These are phyloP conservation scores for Chloromonas sp. DNA, from an alignment of 163 green algal genomes.

Conservation along the genomic window DNA sequence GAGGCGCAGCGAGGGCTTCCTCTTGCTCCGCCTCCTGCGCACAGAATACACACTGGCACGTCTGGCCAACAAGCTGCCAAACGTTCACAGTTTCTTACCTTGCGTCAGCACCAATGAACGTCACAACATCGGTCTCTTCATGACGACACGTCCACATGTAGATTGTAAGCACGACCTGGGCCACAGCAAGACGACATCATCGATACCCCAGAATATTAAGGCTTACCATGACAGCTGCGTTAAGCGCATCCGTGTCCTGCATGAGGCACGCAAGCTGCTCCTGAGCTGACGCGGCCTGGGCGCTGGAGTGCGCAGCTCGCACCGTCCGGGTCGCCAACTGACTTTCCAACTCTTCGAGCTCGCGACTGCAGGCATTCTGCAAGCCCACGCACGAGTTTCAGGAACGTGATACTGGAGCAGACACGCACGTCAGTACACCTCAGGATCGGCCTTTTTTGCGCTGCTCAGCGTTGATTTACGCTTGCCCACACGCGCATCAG, in stretches of 20 bases:
- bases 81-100: no score
- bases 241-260: background rate
- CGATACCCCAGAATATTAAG: background rate
- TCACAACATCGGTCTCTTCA: background rate
- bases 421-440: background rate
- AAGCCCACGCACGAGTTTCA: background rate
- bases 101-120: background rate
- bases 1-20: no score
- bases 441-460: no score
- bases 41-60: no score
- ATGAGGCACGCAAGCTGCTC: background rate
- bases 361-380: background rate
- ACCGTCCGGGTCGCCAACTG: background rate
- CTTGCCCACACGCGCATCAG: no score
- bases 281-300: background rate
- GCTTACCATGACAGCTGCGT: background rate
- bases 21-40: no score
- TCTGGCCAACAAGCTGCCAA: no score
- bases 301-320: background rate
- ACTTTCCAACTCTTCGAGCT: background rate
- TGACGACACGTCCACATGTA: background rate
- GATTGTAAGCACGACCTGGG: background rate
- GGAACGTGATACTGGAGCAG: background rate
- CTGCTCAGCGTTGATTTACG: no score
- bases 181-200: background rate